Evolutionary conservation across 345 rosid genomes (phyloP), one percentile per base, ranked within the genome.

Genomic region (Lagerstroemia speciosa): DNA sequence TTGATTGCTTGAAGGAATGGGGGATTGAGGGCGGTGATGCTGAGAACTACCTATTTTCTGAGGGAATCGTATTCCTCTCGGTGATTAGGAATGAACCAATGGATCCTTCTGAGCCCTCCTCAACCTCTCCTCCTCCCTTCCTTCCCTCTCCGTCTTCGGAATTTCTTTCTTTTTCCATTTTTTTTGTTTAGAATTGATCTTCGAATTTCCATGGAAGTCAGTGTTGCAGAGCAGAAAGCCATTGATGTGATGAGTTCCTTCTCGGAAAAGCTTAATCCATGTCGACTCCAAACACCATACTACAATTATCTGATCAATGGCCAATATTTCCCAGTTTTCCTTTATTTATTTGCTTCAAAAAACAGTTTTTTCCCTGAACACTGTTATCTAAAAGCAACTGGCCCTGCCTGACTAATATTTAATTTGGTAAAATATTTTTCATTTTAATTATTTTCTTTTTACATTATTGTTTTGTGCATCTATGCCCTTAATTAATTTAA

Each of bases 261-360:
- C 3, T 67, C 79, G 76, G 81, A 78, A 81, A 30, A 10, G 34
- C 38, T n/a, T 53, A 30, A 5, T 41, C 45, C 7, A 62, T 81
- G 84, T 78, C 81, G 81, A 81, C 72, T 40, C 15, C 60, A 80
- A 66, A 52, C 67, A 14, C 70, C 84, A 81, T 81, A 81, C 84
- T 81, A 81, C 81, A 78, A 81, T 81, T 81, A 81, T 81, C 84
- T 81, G 84, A 81, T 81, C 74, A 61, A 46, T 66, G 74, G 74
- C 64, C 73, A 58, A 31, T 20, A 15, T 10, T 33, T 6, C 46
- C 50, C 36, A n/a, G n/a, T n/a, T n/a, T n/a, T n/a, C n/a, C n/a
- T n/a, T n/a, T n/a, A n/a, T n/a, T n/a, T n/a, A n/a, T n/a, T n/a
- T n/a, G n/a, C n/a, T n/a, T n/a, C n/a, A n/a, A n/a, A n/a, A n/a